phyloP scores from a whole-genome alignment of 1,284 basidiomycete genomes.

The Tilletia caries region DNA sequence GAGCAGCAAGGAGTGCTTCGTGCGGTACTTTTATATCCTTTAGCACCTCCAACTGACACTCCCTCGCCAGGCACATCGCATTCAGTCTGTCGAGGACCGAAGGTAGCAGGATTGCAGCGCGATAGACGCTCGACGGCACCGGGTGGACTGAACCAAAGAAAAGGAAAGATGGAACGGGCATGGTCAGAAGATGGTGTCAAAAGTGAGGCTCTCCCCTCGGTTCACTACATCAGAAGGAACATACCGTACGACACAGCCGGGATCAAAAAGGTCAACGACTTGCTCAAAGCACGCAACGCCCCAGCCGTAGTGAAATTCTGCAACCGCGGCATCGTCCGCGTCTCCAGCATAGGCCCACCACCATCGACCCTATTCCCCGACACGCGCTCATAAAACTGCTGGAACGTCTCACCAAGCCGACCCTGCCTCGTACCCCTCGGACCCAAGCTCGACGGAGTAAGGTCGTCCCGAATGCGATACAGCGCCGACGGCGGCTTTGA shows the following conservation, averaged over 20 bases:
- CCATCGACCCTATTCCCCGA: neutral
- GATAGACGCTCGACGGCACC: constrained; percentile 6
- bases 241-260: neutral
- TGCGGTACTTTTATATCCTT: constrained; percentile 28
- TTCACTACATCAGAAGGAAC: neutral
- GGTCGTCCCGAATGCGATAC: neutral
- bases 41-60: constrained; percentile 26
- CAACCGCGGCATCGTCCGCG: neutral
- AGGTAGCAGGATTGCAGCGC: constrained; percentile 27
- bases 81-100: constrained; percentile 29
- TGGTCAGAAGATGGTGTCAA: too few relatives aligned
- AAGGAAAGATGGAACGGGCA: neutral
- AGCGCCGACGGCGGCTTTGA: neutral
- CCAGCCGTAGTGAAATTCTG: neutral
- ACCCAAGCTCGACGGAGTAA: neutral
- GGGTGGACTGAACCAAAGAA: constrained; percentile 16
- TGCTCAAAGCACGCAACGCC: neutral
- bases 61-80: constrained; percentile 26
- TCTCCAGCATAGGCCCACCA: constrained; percentile 1
- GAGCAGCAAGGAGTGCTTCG: constrained; percentile 20
- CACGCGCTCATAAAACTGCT: neutral
- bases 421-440: neutral
- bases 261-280: constrained; percentile 13
- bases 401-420: neutral
- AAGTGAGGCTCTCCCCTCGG: too few relatives aligned